Percentiles rank a stretch among this genome's conserved stretches.
These are phyloP conservation scores for Pythium inflatum DNA, from an alignment of 352 stramenopile species.

Conservation along the genomic window DNA sequence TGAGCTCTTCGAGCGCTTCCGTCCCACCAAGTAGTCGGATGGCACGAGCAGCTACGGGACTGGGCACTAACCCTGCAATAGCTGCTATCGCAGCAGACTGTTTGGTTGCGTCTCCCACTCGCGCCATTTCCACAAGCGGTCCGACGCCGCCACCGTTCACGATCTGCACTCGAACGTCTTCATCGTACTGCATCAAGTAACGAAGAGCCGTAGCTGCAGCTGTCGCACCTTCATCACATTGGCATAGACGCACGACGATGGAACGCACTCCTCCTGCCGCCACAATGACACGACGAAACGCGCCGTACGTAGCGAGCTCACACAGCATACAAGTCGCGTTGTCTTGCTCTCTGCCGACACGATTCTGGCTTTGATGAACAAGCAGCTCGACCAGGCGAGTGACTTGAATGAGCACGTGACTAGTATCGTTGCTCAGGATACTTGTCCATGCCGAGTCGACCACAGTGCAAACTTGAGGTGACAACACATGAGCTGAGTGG, in stretches of 20 bases:
- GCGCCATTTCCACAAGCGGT: neutral
- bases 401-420: neutral
- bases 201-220: neutral
- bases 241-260: neutral
- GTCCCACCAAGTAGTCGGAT: neutral
- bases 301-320: too few species aligned
- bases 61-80: neutral
- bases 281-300: neutral
- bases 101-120: neutral
- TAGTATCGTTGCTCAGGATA: neutral
- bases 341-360: too few species aligned
- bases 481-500: neutral
- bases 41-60: neutral
- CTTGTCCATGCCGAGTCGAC: neutral
- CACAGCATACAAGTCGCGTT: too few species aligned
- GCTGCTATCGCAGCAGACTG: neutral
- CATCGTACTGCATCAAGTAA: neutral
- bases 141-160: neutral
- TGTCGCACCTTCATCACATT: neutral
- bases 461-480: neutral
- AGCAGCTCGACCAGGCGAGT: neutral
- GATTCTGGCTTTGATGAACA: too few species aligned
- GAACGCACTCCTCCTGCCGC: neutral
- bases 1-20: neutral
- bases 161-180: neutral